Percentiles rank a stretch among this genome's conserved stretches.
Evolutionary conservation across 2,329 filamentous ascomycete genomes (phyloP).

Genomic region (Nemania sp.): DNA sequence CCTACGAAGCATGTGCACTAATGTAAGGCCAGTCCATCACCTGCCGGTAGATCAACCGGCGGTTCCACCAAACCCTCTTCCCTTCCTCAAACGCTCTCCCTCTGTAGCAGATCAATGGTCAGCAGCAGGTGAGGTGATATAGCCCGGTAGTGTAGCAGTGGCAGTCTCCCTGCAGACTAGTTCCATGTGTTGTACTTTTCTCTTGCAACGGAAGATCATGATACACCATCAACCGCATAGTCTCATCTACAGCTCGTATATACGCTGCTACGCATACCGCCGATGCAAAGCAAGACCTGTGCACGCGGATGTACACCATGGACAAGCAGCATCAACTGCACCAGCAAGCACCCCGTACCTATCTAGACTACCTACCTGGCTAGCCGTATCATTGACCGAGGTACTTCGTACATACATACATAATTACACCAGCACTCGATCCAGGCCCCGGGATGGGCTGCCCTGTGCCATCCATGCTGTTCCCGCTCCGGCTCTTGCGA

Average conservation of each 20-base stretch:
- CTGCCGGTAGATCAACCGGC: slow-evolving; percentile 14
- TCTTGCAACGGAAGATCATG: slow-evolving; percentile 2
- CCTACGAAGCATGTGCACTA: slow-evolving; percentile 1
- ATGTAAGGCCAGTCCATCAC: slow-evolving; percentile 3
- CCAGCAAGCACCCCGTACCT: no score
- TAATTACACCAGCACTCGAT: no score
- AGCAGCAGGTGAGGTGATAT: neutral
- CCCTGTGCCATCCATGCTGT: neutral
- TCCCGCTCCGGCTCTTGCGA: slow-evolving; percentile 3
- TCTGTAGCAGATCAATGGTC: neutral
- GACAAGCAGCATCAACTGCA: no score
- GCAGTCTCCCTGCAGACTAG: slow-evolving; percentile 6
- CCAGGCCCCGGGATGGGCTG: neutral
- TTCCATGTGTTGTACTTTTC: slow-evolving; percentile 22
- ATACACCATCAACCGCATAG: neutral
- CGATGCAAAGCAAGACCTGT: no score
- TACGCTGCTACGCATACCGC: no score
- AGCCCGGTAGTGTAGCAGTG: neutral
- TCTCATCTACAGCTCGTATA: no score
- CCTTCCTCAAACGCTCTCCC: neutral
- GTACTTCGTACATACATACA: no score
- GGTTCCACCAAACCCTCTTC: slow-evolving; percentile 1
- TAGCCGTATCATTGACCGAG: no score
- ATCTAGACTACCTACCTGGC: no score
- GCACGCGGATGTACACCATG: no score